Conservation (phyloP, 2,329 filamentous ascomycete genomes). For the Botryotinia globosa region DNA sequence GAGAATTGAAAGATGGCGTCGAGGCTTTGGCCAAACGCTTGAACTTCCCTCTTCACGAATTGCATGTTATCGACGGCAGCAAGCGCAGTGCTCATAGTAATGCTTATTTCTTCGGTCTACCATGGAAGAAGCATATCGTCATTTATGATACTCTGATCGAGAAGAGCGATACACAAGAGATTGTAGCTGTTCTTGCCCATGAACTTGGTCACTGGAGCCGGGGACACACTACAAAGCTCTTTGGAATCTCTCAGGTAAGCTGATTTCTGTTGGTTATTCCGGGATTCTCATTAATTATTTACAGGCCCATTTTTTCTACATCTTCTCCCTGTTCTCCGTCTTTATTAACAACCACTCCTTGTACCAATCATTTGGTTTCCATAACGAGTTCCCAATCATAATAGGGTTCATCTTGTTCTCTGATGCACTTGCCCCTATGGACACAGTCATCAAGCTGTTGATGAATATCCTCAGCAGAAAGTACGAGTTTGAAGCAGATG, state of each 20-base stretch:
- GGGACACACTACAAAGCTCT: conserved; percentile 88
- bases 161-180: conserved; percentile 87
- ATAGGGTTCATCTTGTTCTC: conserved; percentile 98
- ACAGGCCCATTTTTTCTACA: conserved; percentile 90
- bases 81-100: conserved; percentile 87
- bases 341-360: conserved; percentile 95
- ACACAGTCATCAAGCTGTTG: conserved; percentile 87
- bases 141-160: conserved; percentile 98
- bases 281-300: conserved; percentile 35
- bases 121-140: conserved; percentile 99
- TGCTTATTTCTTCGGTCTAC: conserved; percentile 93
- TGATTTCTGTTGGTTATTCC: background rate
- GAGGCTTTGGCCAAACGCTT: conserved; percentile 80
- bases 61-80: conserved; percentile 92
- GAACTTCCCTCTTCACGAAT: conserved; percentile 86
- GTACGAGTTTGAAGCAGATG: conserved; percentile 95
- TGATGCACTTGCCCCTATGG: conserved; percentile 90
- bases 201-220: conserved; percentile 97
- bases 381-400: conserved; percentile 80
- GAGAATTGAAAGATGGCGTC: conserved; percentile 81
- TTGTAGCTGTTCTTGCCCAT: conserved; percentile 91
- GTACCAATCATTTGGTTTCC: conserved; percentile 88
- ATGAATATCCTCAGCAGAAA: conserved; percentile 95
- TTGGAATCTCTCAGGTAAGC: conserved; percentile 76
- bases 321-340: conserved; percentile 93